Evolutionary conservation across 148 eudicot genomes (phyloP).

Genomic region (Rhododendron griersonianum): DNA sequence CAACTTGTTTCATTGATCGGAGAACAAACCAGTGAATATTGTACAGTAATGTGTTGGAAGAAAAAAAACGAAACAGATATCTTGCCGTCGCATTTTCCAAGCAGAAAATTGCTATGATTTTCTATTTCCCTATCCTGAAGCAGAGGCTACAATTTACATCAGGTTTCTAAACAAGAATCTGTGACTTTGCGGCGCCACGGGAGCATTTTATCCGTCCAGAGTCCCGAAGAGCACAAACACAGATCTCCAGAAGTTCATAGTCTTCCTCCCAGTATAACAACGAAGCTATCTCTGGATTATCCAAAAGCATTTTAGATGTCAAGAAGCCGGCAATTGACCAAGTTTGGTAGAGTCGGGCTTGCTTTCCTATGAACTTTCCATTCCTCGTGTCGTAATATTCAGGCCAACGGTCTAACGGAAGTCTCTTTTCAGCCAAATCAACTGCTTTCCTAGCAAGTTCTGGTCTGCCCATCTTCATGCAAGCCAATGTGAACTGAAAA

Average conservation of each 20-base stretch:
- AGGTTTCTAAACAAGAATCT: conserved; percentile 33
- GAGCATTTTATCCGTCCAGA: conserved; percentile 64
- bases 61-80: not conserved
- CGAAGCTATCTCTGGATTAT: conserved; percentile 73
- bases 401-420: conserved; percentile 63
- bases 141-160: not conserved
- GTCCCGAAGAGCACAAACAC: conserved; percentile 70
- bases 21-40: not conserved
- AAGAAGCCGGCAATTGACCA: conserved; percentile 82
- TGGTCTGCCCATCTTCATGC: conserved; percentile 83
- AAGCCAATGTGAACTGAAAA: conserved; percentile 80
- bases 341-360: conserved; percentile 81
- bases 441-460: conserved; percentile 74
- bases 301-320: conserved; percentile 68
- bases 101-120: not conserved
- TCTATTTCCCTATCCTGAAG: not conserved
- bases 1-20: conserved; percentile 12
- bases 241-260: conserved; percentile 76
- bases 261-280: conserved; percentile 82
- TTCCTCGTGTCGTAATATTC: conserved; percentile 81
- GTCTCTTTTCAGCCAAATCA: conserved; percentile 57
- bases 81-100: not conserved
- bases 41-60: not conserved
- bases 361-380: conserved; percentile 83
- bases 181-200: conserved; percentile 70